Conservation (phyloP, 306 rosid species). For the Quercus parvula region DNA sequence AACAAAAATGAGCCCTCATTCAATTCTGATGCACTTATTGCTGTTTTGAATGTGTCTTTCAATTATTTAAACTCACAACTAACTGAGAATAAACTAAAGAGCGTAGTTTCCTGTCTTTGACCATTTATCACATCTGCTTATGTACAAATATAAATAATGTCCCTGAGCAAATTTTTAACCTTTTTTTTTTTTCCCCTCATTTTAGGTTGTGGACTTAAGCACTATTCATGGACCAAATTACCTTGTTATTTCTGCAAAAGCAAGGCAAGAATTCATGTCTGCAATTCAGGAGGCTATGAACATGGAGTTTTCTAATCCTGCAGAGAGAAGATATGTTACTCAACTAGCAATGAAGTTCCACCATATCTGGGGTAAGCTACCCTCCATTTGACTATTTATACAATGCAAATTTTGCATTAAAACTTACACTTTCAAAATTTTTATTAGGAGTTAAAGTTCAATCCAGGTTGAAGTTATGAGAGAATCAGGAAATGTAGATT, state of each 20-base stretch:
- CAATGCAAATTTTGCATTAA: background rate
- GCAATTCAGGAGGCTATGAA: constrained; percentile 60
- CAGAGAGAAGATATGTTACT: constrained; percentile 53
- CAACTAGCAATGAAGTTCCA: constrained; percentile 62
- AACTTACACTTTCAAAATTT: background rate
- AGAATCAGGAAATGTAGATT: too few species aligned
- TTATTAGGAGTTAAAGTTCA: too few species aligned
- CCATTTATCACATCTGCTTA: background rate
- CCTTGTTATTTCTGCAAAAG: constrained; percentile 53
- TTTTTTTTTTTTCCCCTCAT: background rate
- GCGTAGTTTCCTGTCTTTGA: background rate
- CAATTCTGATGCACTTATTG: background rate
- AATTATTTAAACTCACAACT: background rate
- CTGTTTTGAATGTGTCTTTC: background rate
- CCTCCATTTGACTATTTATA: background rate
- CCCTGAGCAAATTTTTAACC: background rate
- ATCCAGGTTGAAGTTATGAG: too few species aligned
- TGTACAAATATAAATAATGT: background rate
- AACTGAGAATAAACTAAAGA: background rate
- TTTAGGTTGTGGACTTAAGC: constrained; percentile 73
- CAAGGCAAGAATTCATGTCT: constrained; percentile 52
- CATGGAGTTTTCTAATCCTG: constrained; percentile 48
- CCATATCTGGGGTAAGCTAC: constrained; percentile 56
- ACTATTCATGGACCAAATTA: constrained; percentile 57
- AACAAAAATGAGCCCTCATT: background rate